phyloP scores from a whole-genome alignment of 208 protist species.

The Wallacemonas sp. region DNA sequence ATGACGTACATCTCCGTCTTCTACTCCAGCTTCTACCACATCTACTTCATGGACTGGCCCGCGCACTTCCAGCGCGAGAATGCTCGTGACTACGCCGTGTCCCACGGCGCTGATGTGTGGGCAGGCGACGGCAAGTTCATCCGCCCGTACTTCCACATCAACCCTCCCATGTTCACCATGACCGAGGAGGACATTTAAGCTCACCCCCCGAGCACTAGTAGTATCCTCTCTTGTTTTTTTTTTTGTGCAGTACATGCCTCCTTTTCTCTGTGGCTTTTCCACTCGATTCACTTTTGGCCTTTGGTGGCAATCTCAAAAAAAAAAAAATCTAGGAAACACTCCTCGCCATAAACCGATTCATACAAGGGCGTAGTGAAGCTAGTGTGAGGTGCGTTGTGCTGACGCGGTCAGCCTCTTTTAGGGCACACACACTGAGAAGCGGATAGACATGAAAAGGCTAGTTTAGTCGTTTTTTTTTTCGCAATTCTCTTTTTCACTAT shows the following conservation, averaged over 20 bases:
- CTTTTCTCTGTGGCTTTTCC: constrained; percentile 13
- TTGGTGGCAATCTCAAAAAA: background rate
- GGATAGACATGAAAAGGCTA: background rate
- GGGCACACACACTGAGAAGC: background rate
- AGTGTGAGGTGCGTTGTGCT: background rate
- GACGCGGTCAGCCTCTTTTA: background rate
- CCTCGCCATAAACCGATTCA: background rate
- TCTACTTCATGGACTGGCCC: constrained; percentile 78
- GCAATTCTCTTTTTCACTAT: constrained; percentile 14
- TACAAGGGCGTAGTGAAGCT: background rate
- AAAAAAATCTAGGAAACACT: background rate
- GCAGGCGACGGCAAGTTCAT: constrained; percentile 86
- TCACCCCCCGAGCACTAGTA: constrained; percentile 9
- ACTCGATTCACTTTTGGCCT: background rate
- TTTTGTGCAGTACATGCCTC: too few species aligned
- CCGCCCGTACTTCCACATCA: constrained; percentile 87
- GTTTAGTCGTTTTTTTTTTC: constrained; percentile 1
- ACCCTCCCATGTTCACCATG: constrained; percentile 88
- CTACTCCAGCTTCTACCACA: constrained; percentile 73
- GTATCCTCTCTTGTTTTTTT: constrained; percentile 6
- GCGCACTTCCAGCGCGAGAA: constrained; percentile 82
- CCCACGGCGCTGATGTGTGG: constrained; percentile 79
- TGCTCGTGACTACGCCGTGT: constrained; percentile 67
- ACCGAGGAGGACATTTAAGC: constrained; percentile 73
- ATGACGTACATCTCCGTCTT: constrained; percentile 74